Evolutionary conservation across 495 filamentous ascomycete species (phyloP), one percentile per base, ranked within the genome.

Genomic region (Aspergillus mulundensis): DNA sequence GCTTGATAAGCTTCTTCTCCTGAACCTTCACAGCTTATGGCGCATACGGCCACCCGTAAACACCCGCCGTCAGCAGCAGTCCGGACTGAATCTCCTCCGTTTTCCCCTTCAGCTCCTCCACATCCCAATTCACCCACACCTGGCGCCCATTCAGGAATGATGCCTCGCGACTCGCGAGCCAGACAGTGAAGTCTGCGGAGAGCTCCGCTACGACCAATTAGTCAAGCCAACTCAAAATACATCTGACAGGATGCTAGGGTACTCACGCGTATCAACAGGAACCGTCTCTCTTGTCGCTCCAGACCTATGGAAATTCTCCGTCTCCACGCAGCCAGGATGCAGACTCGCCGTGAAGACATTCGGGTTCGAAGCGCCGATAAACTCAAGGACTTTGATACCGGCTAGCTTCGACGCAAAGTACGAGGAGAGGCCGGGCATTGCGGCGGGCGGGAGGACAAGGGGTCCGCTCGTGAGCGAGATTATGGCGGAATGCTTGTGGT

Each of bases 81-180:
- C 36, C 36, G 4, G 36, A 39, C 36, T 39, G 36, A 11, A 82
- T 76, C 63, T 78, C 67, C 11, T 72, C 63, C 21, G 57, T 64
- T 50, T 59, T 60, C 5, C 60, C 63, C 57, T 76, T 72, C 19
- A 83, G 63, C 66, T 84, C 78, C n/a, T 78, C 67, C 10, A 80
- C 76, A 66, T 84, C 80, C 79, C 80, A 82, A 57, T 81, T 79
- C 12, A 70, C 65, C 75, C 75, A 81, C 15, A 78, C 63, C 46
- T 70, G 74, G 43, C 68, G 73, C n/a, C 73, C 74, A 40, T 72
- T 76, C 47, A 82, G 60, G 59, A 82, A 81, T 2, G 50, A 15
- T 1, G 77, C 79, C 54, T 82, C 77, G 4, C 68, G 61, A 38
- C 73, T 76, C 10, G 74, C 66, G 0, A 82, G 67, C 81, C 81